These are phyloP conservation scores for Chrysanthemum seticuspe DNA, from an alignment of 129 eudicot species.

Conservation along the genomic window DNA sequence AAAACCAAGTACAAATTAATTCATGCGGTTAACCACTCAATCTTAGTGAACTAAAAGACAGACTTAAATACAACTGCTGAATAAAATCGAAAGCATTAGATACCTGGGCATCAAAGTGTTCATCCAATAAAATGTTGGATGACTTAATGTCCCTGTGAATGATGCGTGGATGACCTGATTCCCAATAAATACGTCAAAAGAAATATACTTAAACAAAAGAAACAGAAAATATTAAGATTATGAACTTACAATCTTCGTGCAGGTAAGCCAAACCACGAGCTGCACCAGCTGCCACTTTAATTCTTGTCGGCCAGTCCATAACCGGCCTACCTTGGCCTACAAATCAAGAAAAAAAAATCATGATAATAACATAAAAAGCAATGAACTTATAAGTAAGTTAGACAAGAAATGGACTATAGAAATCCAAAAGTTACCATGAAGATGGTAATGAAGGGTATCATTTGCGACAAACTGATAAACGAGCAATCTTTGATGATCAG, in stretches of 20 bases:
- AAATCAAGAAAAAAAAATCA: constrained; percentile 11
- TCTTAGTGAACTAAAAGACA: no score
- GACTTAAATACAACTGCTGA: no score
- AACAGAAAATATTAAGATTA: not conserved
- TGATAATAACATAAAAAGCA: not conserved
- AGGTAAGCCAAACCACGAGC: constrained; percentile 98
- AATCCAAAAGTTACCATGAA: constrained; percentile 63
- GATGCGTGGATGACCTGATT: constrained; percentile 73
- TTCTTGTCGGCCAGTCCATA: constrained; percentile 83
- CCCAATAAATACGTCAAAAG: constrained; percentile 14
- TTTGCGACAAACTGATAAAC: constrained; percentile 90
- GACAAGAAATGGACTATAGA: not conserved
- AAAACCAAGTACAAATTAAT: no score
- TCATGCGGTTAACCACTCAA: no score
- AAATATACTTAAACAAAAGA: not conserved
- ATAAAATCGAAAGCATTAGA: not conserved
- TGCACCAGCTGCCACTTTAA: constrained; percentile 91
- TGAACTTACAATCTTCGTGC: constrained; percentile 74
- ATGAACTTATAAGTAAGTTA: not conserved
- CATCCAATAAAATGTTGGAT: constrained; percentile 64
- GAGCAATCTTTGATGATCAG: constrained; percentile 76
- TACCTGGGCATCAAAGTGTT: constrained; percentile 68
- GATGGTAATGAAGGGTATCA: constrained; percentile 76
- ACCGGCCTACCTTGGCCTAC: constrained; percentile 67
- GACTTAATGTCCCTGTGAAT: constrained; percentile 65